These are phyloP conservation scores for Russula brevipes DNA, from an alignment of 768 basidiomycete genomes.

Conservation along the genomic window DNA sequence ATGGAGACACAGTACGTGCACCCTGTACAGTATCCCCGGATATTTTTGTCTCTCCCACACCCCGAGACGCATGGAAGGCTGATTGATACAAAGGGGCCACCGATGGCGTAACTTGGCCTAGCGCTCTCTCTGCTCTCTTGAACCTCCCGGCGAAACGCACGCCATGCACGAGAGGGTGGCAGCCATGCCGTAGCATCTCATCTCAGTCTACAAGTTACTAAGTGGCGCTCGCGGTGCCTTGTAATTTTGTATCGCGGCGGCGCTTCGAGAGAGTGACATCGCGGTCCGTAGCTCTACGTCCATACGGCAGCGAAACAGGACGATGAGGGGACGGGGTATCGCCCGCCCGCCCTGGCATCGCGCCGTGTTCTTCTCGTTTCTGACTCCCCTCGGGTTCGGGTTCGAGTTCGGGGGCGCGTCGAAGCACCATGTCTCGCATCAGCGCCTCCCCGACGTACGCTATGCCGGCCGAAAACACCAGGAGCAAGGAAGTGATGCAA, in stretches of 20 bases:
- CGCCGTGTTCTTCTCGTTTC: not conserved
- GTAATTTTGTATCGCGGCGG: not conserved
- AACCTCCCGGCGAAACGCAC: no score
- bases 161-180: no score
- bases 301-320: not conserved
- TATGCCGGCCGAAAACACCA: conserved; percentile 75
- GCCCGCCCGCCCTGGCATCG: not conserved
- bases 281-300: not conserved
- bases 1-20: no score
- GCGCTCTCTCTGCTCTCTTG: no score
- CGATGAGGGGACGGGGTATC: not conserved
- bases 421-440: conserved; percentile 39
- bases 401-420: not conserved
- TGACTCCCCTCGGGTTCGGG: not conserved
- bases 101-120: no score
- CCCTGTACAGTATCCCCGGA: no score
- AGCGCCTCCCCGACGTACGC: conserved; percentile 68
- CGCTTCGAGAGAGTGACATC: not conserved
- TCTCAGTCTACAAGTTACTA: no score
- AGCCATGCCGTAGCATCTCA: no score
- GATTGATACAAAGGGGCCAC: no score
- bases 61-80: no score
- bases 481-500: conserved; percentile 71
- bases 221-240: not conserved
- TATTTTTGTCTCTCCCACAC: no score